Base-by-base conservation (phyloP, 371 early-diverging fungal genomes). In the Mortierella sp. region DNA sequence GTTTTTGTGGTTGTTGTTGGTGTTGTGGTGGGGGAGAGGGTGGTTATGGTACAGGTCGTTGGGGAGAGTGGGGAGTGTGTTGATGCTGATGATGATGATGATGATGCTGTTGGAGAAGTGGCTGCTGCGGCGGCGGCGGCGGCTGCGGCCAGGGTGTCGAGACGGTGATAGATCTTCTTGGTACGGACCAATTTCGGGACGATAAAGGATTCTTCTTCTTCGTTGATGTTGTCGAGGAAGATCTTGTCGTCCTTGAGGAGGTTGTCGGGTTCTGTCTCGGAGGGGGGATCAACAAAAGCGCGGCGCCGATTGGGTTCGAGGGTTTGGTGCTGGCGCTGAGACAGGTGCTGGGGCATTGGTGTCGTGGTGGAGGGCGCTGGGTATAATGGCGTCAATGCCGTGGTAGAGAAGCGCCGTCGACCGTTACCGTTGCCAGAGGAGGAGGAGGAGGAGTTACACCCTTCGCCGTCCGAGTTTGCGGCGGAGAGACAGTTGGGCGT, bases 121-220 rank as follows among this genome's bases (percentile, higher is more conserved):
- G n/a, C n/a, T n/a, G n/a, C n/a, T n/a, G 32, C 27, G 16, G 60
- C 3, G 16, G 21, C 8, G 35, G 63, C 12, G 4, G 32, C 16
- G 24, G 27, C 16, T 3, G 72, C 51, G 16, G 72, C 72, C 29
- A 72, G 48, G 51, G 72, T 72, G 35, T 72, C 51, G 29, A 72
- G 72, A 29, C 35, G 49, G 3, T 72, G 46, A 44, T 49, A 72
- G 32, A 72, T 11, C 32, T 72, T 72, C 48, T 72, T 72, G 14
- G 72, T 72, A 35, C 72, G 46, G 48, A 72, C 72, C 51, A 72
- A 41, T 41, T 38, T 65, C 6, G 65, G 65, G 41, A 46, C 48
- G 3, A 16, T 41, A 10, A 35, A 65, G 8, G 21, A 7, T 7
- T 1, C 65, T 3, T 29, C 11, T 12, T 29, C 63, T 1, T 63